Evolutionary conservation across 192 early-diverging fungal genomes (phyloP), one percentile per base, ranked within the genome.

Genomic region (Mycoemilia scoparia): DNA sequence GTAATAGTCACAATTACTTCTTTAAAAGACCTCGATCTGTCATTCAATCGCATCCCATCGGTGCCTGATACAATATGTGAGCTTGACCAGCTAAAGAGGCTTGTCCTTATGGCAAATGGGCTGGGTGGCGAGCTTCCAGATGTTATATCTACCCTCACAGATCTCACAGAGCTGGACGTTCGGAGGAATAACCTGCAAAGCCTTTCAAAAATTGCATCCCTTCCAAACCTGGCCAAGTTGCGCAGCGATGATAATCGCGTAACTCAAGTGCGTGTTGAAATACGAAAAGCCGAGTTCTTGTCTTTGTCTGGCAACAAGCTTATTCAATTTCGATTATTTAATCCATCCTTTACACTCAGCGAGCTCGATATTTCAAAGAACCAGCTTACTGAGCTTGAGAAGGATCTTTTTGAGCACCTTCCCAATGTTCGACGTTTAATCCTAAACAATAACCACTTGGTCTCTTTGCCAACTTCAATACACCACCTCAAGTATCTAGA

Each of bases 121-220:
- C 62, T 87, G 26, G 61, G 64, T 3, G 82, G 82, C 1, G 53
- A 50, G 12, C 53, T 92, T 12, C 84, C 85, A 3, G 46, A 54
- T 35, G 51, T 53, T 2, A 65, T 88, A 21, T 46, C 55, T 7
- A 32, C 68, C 0, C 57, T 88, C 19, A 32, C 43, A 9, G 61
- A 57, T 20, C 66, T 92, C 1, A 58, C 54, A 38, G 71, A 77
- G 39, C 55, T 92, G 14, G 85, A 92, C 45, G 64, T 87, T 24
- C 71, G 85, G 1, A 74, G 79, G 29, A 92, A 92, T 49, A 46
- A 52, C 12, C 72, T 92, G 34, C 70, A 77, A 35, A 71, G 81
- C 34, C 38, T 79, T 19, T 60, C 68, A 19, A 47, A 73, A 3
- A 30, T 76, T 5, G 66, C 72, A 3, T 32, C 63, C 14, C 41